Conservation (phyloP, 148 eudicot species). For the Hydrangea macrophylla region DNA sequence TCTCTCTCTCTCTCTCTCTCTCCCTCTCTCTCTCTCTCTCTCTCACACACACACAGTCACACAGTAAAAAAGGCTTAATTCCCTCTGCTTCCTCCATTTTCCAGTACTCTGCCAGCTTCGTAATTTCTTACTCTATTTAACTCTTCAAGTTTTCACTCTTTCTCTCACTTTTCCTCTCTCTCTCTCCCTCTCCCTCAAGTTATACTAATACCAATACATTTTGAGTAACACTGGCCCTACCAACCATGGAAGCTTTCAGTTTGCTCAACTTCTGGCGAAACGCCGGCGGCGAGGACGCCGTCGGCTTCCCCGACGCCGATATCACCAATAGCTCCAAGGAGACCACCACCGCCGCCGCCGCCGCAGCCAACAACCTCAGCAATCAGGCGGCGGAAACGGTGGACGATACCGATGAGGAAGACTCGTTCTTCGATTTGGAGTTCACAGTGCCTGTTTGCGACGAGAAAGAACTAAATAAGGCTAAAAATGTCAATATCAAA, state of each 20-base stretch:
- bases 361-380: constrained; percentile 21
- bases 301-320: background rate
- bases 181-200: constrained; percentile 20
- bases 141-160: background rate
- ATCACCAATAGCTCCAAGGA: background rate
- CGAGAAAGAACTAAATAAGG: constrained; percentile 3
- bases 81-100: background rate
- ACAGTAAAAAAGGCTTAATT: background rate
- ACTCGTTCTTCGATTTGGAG: constrained; percentile 74
- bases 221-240: constrained; percentile 6
- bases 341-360: no score
- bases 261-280: constrained; percentile 66
- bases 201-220: background rate
- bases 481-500: background rate
- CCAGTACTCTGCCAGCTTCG: background rate
- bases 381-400: constrained; percentile 15
- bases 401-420: constrained; percentile 31
- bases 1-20: no score
- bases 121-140: constrained; percentile 5
- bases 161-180: constrained; percentile 13
- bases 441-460: constrained; percentile 35
- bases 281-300: background rate
- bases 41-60: no score
- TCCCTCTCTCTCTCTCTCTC: background rate
- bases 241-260: constrained; percentile 47